These are phyloP conservation scores for Verticillium zaregamsianum DNA, from an alignment of 2,329 filamentous ascomycete genomes.

Conservation along the genomic window DNA sequence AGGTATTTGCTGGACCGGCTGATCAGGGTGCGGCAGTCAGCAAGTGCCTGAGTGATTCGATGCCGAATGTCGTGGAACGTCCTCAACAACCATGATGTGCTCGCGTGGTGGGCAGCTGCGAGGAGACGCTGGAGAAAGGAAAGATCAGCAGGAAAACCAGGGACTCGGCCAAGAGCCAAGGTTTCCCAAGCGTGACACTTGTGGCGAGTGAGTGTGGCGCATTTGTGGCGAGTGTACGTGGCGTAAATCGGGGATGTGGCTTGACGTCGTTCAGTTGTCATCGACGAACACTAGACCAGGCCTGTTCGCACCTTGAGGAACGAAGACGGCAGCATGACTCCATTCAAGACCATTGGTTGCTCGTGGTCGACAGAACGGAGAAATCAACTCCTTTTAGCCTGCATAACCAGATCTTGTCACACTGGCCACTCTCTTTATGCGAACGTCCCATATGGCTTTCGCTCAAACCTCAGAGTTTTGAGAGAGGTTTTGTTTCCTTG, in stretches of 20 bases:
- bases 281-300: too few relatives aligned
- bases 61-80: neutral
- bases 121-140: neutral
- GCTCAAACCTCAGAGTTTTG: too few relatives aligned
- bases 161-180: neutral
- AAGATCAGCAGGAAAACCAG: neutral
- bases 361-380: too few relatives aligned
- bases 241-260: neutral
- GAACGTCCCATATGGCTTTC: too few relatives aligned
- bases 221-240: neutral
- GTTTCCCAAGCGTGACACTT: neutral
- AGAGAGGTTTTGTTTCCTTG: too few relatives aligned
- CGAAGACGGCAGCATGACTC: too few relatives aligned
- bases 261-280: neutral
- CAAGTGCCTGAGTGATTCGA: neutral
- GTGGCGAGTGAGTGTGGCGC: neutral
- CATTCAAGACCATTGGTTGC: too few relatives aligned
- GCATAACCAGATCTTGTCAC: too few relatives aligned
- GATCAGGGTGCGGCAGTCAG: neutral
- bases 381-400: too few relatives aligned
- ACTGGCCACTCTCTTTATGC: too few relatives aligned
- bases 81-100: neutral
- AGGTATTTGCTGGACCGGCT: neutral
- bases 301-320: neutral
- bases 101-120: neutral